Conservation (phyloP, 305 asterid species). For the Solanum hybrid region DNA sequence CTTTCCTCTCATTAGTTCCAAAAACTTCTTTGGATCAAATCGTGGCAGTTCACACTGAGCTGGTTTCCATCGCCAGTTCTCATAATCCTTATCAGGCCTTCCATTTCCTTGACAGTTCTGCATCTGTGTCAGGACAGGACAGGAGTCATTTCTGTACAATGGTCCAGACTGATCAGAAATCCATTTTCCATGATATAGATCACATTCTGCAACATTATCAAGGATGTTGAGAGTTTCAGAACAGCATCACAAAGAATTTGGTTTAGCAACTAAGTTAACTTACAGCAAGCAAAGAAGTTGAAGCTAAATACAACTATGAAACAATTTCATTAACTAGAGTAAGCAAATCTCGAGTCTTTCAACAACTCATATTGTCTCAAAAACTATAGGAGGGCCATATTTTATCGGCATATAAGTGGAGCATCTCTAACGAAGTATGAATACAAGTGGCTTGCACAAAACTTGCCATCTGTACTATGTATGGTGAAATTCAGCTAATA, state of each 20-base stretch:
- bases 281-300: not conserved
- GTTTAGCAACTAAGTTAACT: not conserved
- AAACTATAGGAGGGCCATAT: not conserved
- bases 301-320: not conserved
- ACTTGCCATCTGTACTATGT: not conserved
- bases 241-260: not conserved
- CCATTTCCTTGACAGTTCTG: conserved; percentile 98
- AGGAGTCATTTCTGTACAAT: conserved; percentile 67
- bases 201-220: conserved; percentile 50
- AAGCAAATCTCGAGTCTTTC: not conserved
- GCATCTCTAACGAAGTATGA: not conserved
- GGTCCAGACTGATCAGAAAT: conserved; percentile 59
- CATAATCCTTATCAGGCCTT: conserved; percentile 86
- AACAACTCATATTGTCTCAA: not conserved
- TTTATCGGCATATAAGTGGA: not conserved
- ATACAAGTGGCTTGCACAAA: not conserved
- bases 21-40: conserved; percentile 58
- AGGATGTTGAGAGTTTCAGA: not conserved
- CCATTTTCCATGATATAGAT: conserved; percentile 85
- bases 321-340: not conserved
- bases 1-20: conserved; percentile 88
- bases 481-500: not conserved
- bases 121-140: conserved; percentile 80
- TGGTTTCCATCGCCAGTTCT: conserved; percentile 96
- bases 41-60: conserved; percentile 70